Evolutionary conservation across 179 eudicot species (phyloP).

Genomic region (Dionaea muscipula): DNA sequence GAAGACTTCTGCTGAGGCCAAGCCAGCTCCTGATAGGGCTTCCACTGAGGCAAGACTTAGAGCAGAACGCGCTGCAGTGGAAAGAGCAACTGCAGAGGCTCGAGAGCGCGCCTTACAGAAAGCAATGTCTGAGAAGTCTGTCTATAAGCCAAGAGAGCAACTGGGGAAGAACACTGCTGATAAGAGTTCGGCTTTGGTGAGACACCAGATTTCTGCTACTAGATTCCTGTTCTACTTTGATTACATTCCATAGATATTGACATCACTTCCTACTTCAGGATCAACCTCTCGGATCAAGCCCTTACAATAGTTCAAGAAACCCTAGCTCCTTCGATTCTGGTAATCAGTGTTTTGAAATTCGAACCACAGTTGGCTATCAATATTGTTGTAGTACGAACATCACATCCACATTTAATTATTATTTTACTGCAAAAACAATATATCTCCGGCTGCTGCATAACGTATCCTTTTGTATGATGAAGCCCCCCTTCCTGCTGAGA

Average conservation of each 20-base stretch:
- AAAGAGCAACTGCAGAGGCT: constrained; percentile 89
- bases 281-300: constrained; percentile 22
- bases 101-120: constrained; percentile 88
- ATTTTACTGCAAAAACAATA: background rate
- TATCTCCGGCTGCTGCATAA: constrained; percentile 7
- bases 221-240: background rate
- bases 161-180: constrained; percentile 25
- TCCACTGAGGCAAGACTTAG: constrained; percentile 57
- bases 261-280: constrained; percentile 18
- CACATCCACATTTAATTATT: background rate
- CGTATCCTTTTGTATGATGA: constrained; percentile 6
- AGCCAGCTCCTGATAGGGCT: constrained; percentile 45
- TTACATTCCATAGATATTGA: constrained; percentile 1
- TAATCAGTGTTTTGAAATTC: constrained; percentile 11
- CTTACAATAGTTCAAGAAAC: constrained; percentile 11
- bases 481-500: constrained; percentile 22
- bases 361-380: background rate
- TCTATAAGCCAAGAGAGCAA: constrained; percentile 33
- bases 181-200: constrained; percentile 23
- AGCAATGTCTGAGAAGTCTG: constrained; percentile 56
- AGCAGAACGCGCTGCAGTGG: constrained; percentile 92
- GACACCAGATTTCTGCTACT: constrained; percentile 1
- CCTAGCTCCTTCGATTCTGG: constrained; percentile 20
- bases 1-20: constrained; percentile 31
- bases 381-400: background rate